Evolutionary conservation across 805 yeast genomes (phyloP).

Genomic region (Cyberlindnera xylosilytica): DNA sequence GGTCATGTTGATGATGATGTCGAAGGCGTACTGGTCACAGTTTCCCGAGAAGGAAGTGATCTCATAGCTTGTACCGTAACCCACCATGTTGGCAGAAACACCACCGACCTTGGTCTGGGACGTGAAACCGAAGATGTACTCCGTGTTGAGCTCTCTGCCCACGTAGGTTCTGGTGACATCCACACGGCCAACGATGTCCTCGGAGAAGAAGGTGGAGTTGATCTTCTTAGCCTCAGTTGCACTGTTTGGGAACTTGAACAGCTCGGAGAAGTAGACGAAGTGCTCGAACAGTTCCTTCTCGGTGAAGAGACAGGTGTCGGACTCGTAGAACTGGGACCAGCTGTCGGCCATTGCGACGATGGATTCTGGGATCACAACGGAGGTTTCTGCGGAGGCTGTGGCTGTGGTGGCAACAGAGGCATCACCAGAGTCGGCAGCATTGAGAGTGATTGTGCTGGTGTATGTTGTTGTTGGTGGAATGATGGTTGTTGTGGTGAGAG

Average conservation of each 20-base stretch:
- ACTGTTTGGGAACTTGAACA: constrained; percentile 26
- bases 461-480: no score
- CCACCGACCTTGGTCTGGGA: background rate
- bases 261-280: constrained; percentile 16
- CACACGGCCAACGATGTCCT: constrained; percentile 21
- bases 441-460: no score
- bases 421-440: no score
- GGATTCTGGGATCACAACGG: no score
- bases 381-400: no score
- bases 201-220: constrained; percentile 23
- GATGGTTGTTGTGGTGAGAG: no score
- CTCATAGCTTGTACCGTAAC: constrained; percentile 14
- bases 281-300: constrained; percentile 10
- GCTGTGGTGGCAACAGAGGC: no score
- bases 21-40: constrained; percentile 14
- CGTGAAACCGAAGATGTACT: constrained; percentile 25
- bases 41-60: constrained; percentile 14
- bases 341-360: no score
- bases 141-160: constrained; percentile 26
- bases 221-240: constrained; percentile 17
- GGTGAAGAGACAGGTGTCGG: constrained; percentile 3
- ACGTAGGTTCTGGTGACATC: constrained; percentile 23
- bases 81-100: constrained; percentile 4
- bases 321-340: background rate
- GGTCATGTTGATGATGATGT: constrained; percentile 14